Percentiles rank a stretch among this genome's conserved stretches.
Evolutionary conservation across 169 alveolate species (phyloP).

Genomic region (Plasmodium knowlesi): DNA sequence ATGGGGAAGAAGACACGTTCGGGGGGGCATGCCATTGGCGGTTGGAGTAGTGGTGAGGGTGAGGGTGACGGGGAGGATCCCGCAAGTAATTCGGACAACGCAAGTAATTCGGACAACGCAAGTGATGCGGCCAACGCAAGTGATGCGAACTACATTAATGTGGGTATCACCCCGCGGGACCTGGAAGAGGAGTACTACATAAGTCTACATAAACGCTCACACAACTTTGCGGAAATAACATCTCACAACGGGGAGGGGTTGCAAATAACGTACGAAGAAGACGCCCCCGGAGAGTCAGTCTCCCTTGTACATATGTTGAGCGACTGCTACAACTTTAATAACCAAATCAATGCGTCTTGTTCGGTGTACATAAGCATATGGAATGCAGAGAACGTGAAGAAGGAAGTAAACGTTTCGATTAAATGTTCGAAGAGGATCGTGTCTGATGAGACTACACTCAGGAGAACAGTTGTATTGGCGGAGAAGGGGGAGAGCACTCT

Average conservation of each 20-base stretch:
- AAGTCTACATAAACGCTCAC: conserved; percentile 12
- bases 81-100: not conserved
- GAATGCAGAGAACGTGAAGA: conserved; percentile 52
- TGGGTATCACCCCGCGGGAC: not conserved
- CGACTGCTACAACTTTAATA: conserved; percentile 47
- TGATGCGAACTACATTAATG: too few relatives aligned
- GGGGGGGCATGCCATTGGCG: not conserved
- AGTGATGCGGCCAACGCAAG: not conserved
- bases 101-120: not conserved
- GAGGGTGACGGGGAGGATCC: not conserved
- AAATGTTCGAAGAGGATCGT: conserved; percentile 27
- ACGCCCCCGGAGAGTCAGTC: conserved; percentile 28
- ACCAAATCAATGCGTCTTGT: not conserved
- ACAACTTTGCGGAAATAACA: conserved; percentile 16
- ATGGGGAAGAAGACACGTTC: not conserved
- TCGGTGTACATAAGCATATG: conserved; percentile 62
- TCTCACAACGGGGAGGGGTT: conserved; percentile 18
- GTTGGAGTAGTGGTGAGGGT: not conserved
- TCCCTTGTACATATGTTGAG: conserved; percentile 37
- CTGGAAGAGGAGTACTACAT: conserved; percentile 23
- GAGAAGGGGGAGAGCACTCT: conserved; percentile 5
- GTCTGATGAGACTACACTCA: not conserved
- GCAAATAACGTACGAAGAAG: not conserved
- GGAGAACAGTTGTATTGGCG: not conserved
- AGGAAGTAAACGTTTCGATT: conserved; percentile 21